phyloP scores from a whole-genome alignment of 164 flowering plant genomes.

The Piper betle region DNA sequence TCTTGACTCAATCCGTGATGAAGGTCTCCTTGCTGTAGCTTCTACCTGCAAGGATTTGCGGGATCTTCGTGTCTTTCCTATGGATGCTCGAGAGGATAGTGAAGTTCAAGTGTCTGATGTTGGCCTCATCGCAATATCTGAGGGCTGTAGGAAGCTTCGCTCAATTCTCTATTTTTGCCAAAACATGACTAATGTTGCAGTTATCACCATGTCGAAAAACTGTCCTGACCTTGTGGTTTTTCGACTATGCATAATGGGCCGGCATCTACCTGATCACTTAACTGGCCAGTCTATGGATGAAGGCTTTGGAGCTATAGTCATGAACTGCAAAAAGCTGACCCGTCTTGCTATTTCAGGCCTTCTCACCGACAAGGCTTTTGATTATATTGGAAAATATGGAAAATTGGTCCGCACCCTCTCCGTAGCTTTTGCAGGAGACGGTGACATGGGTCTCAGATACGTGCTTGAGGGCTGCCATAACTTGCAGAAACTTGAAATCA shows the following conservation, averaged over 20 bases:
- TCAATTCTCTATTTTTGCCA: constrained; percentile 72
- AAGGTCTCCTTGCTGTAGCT: constrained; percentile 77
- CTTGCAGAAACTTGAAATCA: constrained; percentile 76
- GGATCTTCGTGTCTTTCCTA: constrained; percentile 72
- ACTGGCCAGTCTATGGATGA: constrained; percentile 80
- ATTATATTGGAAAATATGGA: constrained; percentile 59
- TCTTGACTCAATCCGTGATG: constrained; percentile 71
- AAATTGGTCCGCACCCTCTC: constrained; percentile 65
- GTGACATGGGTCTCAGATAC: constrained; percentile 51
- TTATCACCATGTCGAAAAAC: constrained; percentile 64
- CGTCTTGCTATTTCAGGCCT: constrained; percentile 70
- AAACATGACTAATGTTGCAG: constrained; percentile 72
- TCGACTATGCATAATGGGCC: constrained; percentile 76
- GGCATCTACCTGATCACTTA: constrained; percentile 53
- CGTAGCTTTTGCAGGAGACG: constrained; percentile 79
- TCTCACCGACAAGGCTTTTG: constrained; percentile 63
- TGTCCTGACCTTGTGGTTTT: constrained; percentile 69
- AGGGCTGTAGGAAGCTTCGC: constrained; percentile 58
- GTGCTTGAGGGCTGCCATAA: constrained; percentile 70
- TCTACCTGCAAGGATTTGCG: constrained; percentile 67
- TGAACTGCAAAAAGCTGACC: constrained; percentile 70
- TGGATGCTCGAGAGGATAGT: constrained; percentile 45
- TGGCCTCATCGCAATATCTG: constrained; percentile 65
- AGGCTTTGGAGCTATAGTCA: constrained; percentile 87
- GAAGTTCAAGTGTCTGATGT: constrained; percentile 63